Conservation (phyloP, 768 basidiomycete species). For the Rhodocollybia butyracea region DNA sequence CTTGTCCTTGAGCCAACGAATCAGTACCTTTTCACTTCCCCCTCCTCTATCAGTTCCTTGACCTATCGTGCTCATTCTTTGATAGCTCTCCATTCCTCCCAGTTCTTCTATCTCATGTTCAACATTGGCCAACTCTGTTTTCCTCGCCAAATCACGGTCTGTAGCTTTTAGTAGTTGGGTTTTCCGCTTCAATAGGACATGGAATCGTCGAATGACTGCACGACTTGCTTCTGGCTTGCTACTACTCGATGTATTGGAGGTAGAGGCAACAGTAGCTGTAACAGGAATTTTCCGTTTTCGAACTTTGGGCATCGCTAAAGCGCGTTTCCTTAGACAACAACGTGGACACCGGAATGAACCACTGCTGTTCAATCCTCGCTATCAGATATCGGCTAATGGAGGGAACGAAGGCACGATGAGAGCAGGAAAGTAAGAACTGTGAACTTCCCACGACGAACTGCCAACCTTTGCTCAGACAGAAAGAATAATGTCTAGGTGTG, state of each 20-base stretch:
- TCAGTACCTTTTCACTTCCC: conserved; percentile 79
- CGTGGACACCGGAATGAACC: too few relatives aligned
- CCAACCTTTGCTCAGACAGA: not conserved
- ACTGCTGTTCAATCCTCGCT: too few relatives aligned
- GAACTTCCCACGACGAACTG: not conserved
- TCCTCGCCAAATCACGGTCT: conserved; percentile 17
- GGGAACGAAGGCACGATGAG: too few relatives aligned
- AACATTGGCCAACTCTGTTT: conserved; percentile 44
- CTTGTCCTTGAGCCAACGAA: conserved; percentile 69
- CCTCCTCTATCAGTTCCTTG: conserved; percentile 83
- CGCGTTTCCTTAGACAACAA: too few relatives aligned
- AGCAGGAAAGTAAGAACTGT: not conserved
- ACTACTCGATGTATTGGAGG: not conserved
- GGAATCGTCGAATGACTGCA: conserved; percentile 74
- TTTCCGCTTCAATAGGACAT: conserved; percentile 72
- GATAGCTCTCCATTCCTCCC: conserved; percentile 82
- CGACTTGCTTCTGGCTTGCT: conserved; percentile 47
- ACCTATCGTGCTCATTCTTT: conserved; percentile 78
- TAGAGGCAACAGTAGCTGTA: not conserved
- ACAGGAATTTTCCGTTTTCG: conserved; percentile 8
- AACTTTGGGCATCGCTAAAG: conserved; percentile 8
- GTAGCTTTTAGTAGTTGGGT: conserved; percentile 41
- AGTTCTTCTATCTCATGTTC: conserved; percentile 59
- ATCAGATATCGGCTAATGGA: too few relatives aligned
- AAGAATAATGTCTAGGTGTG: not conserved